Percentiles rank a stretch among this genome's conserved stretches.
These are phyloP conservation scores for Diplotaxis tenuifolia DNA, from an alignment of 345 rosid genomes.

Conservation along the genomic window DNA sequence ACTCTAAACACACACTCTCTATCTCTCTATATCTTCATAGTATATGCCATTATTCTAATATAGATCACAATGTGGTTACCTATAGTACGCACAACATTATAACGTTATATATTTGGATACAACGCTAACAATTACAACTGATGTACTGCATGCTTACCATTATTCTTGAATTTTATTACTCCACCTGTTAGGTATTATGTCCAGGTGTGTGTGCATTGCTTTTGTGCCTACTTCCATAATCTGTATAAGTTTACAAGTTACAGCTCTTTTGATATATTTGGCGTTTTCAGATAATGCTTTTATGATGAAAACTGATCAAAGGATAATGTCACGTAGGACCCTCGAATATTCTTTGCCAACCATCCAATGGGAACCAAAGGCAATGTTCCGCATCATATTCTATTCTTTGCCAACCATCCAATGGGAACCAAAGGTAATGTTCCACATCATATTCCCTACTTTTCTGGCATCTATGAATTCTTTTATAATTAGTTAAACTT, in stretches of 20 bases:
- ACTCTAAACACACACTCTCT: constrained; percentile 16
- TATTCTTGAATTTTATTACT: neutral
- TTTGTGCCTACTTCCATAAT: neutral
- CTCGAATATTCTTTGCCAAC: constrained; percentile 22
- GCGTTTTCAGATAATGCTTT: constrained; percentile 19
- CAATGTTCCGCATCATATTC: too few species aligned
- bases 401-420: constrained; percentile 30
- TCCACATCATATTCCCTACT: neutral
- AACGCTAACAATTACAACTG: neutral
- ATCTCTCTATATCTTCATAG: neutral
- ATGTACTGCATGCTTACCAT: neutral
- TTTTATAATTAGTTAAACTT: too few species aligned
- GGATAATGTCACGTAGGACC: constrained; percentile 8
- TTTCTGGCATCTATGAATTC: neutral
- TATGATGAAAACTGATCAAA: neutral
- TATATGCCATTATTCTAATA: neutral
- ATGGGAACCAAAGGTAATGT: neutral
- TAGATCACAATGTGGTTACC: neutral
- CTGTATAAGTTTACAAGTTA: neutral
- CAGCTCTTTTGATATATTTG: neutral
- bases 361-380: constrained; percentile 8
- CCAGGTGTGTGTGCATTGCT: neutral
- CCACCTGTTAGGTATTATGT: neutral
- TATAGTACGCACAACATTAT: neutral
- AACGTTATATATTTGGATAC: neutral